Conservation (phyloP, 2,329 filamentous ascomycete species). For the Aspergillus puulaauensis region DNA sequence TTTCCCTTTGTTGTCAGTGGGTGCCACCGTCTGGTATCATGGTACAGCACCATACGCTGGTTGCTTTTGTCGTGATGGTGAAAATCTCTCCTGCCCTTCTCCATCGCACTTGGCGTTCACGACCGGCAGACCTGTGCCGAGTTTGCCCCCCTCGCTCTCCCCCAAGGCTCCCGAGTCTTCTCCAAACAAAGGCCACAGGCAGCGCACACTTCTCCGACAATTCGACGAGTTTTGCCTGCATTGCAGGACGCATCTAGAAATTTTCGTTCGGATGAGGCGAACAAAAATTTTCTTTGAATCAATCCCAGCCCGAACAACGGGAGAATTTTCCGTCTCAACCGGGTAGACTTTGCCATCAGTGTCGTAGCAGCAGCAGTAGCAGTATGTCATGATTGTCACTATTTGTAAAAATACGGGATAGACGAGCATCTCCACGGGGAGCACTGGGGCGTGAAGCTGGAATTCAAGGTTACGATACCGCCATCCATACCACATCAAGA, state of each 20-base stretch:
- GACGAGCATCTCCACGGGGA: conserved; percentile 6
- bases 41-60: conserved; percentile 18
- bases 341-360: no score
- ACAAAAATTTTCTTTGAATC: neutral
- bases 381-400: neutral
- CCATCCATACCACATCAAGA: conserved; percentile 10
- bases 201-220: neutral
- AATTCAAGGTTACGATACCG: conserved; percentile 13
- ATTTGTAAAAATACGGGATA: conserved; percentile 8
- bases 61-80: conserved; percentile 13
- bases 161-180: conserved; percentile 3
- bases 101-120: conserved; percentile 10
- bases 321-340: neutral
- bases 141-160: conserved; percentile 17
- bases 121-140: conserved; percentile 26
- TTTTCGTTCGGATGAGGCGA: neutral
- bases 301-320: neutral
- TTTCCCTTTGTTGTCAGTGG: conserved; percentile 16
- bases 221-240: neutral
- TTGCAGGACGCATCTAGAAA: no score
- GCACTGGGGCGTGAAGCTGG: neutral
- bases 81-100: conserved; percentile 13
- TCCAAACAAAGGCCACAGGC: conserved; percentile 1
- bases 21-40: neutral
- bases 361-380: neutral